phyloP scores from a whole-genome alignment of 208 protist species.

The Trypanosomatidae sp. region DNA sequence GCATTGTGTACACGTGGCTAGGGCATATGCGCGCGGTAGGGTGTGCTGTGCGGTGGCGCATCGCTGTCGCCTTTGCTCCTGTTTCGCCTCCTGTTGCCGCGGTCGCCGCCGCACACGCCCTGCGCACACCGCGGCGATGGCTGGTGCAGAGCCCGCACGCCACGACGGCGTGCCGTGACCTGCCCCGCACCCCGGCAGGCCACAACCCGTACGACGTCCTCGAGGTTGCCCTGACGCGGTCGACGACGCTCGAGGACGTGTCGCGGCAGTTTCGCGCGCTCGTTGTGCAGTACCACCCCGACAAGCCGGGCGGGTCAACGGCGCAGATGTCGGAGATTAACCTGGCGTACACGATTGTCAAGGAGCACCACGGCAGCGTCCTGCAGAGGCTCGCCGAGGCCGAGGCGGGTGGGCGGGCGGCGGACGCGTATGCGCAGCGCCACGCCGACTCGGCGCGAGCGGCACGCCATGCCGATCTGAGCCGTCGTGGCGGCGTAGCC shows the following conservation, averaged over 20 bases:
- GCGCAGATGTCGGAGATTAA: conserved; percentile 87
- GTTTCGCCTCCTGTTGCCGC: conserved; percentile 2
- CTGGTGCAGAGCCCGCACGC: conserved; percentile 79
- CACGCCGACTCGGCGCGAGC: conserved; percentile 39
- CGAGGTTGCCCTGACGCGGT: conserved; percentile 54
- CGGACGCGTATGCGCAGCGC: conserved; percentile 47
- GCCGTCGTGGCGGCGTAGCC: conserved; percentile 62
- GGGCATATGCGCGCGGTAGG: too few relatives aligned
- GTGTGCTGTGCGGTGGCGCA: too few relatives aligned
- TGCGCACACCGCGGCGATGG: conserved; percentile 14
- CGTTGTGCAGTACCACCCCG: conserved; percentile 80
- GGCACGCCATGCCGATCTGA: conserved; percentile 56
- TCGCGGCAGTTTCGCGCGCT: conserved; percentile 79
- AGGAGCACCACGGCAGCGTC: conserved; percentile 65
- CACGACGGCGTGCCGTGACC: conserved; percentile 41
- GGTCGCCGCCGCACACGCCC: too few relatives aligned
- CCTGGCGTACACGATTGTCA: conserved; percentile 79
- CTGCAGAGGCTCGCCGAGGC: conserved; percentile 49
- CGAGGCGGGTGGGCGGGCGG: conserved; percentile 36
- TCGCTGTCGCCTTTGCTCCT: conserved; percentile 56
- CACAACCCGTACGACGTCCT: conserved; percentile 87
- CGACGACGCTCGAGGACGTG: conserved; percentile 67
- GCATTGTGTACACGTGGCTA: too few relatives aligned
- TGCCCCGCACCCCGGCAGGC: conserved; percentile 72
- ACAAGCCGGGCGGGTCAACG: conserved; percentile 78